Conservation (phyloP, 1,139 yeast genomes). For the Nadsonia starkeyi-henricii region DNA sequence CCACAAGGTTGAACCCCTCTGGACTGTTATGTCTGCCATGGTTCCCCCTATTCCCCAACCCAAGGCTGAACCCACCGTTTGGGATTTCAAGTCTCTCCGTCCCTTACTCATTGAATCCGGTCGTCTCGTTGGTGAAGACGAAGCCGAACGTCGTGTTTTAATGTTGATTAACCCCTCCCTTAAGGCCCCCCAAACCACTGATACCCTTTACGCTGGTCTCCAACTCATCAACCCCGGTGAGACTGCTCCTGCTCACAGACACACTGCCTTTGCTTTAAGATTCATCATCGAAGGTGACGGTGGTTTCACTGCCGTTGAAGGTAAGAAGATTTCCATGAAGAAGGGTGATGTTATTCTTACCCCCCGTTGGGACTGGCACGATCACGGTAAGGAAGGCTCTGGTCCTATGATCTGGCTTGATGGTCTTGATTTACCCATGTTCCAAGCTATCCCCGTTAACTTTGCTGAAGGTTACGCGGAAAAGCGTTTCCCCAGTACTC, state of each 20-base stretch:
- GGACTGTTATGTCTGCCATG: constrained; percentile 19
- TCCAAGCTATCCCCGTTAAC: constrained; percentile 18
- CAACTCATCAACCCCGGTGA: constrained; percentile 18
- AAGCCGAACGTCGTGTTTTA: constrained; percentile 18
- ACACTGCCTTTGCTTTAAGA: constrained; percentile 17
- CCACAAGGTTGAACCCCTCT: constrained; percentile 16
- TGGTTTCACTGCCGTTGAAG: constrained; percentile 19
- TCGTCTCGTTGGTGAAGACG: constrained; percentile 14
- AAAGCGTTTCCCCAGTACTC: constrained; percentile 13
- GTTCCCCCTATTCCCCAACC: constrained; percentile 19
- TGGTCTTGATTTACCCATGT: constrained; percentile 18
- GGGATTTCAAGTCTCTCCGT: constrained; percentile 15
- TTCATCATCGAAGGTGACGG: constrained; percentile 18
- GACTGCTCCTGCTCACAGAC: constrained; percentile 19
- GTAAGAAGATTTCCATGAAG: constrained; percentile 15
- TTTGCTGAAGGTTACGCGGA: constrained; percentile 16
- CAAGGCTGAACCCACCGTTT: constrained; percentile 15
- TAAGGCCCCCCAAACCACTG: constrained; percentile 19
- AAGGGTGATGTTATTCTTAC: constrained; percentile 19
- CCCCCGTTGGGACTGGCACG: constrained; percentile 20
- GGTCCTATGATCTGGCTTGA: constrained; percentile 21
- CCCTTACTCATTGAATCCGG: constrained; percentile 16
- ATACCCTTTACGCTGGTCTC: constrained; percentile 18
- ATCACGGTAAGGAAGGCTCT: constrained; percentile 18
- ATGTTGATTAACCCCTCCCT: constrained; percentile 18